A percentile compares a stretch with the other conserved stretches of the same genome.
These are phyloP conservation scores for Stachybotrys elegans DNA, from an alignment of 2,329 filamentous ascomycete species.

Conservation along the genomic window DNA sequence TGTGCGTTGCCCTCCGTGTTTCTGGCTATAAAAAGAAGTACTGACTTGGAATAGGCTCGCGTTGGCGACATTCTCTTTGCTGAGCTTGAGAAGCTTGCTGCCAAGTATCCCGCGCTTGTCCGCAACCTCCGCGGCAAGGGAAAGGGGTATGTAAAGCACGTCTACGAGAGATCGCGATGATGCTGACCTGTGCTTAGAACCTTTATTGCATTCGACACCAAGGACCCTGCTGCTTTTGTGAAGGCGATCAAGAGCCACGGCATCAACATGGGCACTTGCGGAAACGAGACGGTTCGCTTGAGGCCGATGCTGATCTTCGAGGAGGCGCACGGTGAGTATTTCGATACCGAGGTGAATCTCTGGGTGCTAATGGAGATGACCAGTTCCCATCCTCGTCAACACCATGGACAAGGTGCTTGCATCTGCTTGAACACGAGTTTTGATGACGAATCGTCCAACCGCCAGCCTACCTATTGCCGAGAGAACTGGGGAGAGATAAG, in stretches of 20 bases:
- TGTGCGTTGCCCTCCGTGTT: conserved; percentile 9
- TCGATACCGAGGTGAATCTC: too few species aligned
- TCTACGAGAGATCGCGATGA: background rate
- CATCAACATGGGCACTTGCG: conserved; percentile 74
- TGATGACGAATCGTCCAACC: too few species aligned
- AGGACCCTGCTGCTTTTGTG: conserved; percentile 63
- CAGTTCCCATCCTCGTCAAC: too few species aligned
- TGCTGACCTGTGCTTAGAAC: conserved; percentile 33
- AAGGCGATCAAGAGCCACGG: conserved; percentile 66
- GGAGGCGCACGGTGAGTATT: conserved; percentile 56
- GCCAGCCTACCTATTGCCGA: too few species aligned
- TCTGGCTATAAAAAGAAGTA: background rate
- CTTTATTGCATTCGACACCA: conserved; percentile 76
- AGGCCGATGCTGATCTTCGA: conserved; percentile 81
- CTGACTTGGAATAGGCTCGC: conserved; percentile 29
- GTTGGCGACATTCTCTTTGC: conserved; percentile 65
- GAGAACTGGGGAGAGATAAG: too few species aligned
- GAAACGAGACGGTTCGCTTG: conserved; percentile 63
- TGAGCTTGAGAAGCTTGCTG: conserved; percentile 57
- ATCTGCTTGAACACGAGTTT: too few species aligned
- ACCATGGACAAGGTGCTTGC: too few species aligned
- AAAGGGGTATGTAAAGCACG: conserved; percentile 39
- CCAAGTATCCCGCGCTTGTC: conserved; percentile 64
- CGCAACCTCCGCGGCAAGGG: conserved; percentile 72
- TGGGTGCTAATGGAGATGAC: too few species aligned